Evolutionary conservation across 495 filamentous ascomycete species (phyloP), one percentile per base, ranked within the genome.

Genomic region (Aspergillus incahuasiensis): DNA sequence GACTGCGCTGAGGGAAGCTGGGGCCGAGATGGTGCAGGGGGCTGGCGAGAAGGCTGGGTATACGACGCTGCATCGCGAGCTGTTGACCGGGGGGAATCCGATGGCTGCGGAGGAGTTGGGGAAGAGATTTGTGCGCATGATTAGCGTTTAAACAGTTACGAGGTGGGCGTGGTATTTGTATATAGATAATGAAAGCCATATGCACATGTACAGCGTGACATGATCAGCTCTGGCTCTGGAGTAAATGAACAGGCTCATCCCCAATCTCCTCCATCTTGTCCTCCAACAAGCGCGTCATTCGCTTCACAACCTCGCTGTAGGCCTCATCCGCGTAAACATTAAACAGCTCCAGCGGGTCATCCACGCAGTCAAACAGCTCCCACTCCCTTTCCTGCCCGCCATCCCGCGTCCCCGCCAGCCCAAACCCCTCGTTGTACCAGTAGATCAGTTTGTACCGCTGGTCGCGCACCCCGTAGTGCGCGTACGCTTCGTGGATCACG

Each of bases 391-490:
- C 61, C 28, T 71, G 63, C 1, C 60, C 68, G 28, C 67, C 70
- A 6, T 64, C 64, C 21, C 70, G 48, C 9, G 72, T 61, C 8
- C 72, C 74, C 28, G 67, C 64, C 19, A 75, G 56, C 0, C 61
- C 70, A n/a, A 74, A 64, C 28, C 64, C 60, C 51, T 75, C 69
- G 43, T 73, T 72, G 52, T 76, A 78, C 73, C 73, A 78, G 52
- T 76, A 76, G 25, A 76, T 78, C 20, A 78, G 48, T 62, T 76
- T 78, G 52, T 76, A 76, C 40, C 69, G 62, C 55, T 73, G 66
- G 51, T 76, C 62, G 1, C 74, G 57, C 24, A 76, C 64, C 6
- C 71, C 73, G 55, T 76, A 78, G 46, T 78, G 73, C 40, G 72
- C 74, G 53, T 68, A 64, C 5, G 68, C 68, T 25, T 71, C 61